Conservation (phyloP, 352 stramenopile genomes). For the Saprolegnia diclina region DNA sequence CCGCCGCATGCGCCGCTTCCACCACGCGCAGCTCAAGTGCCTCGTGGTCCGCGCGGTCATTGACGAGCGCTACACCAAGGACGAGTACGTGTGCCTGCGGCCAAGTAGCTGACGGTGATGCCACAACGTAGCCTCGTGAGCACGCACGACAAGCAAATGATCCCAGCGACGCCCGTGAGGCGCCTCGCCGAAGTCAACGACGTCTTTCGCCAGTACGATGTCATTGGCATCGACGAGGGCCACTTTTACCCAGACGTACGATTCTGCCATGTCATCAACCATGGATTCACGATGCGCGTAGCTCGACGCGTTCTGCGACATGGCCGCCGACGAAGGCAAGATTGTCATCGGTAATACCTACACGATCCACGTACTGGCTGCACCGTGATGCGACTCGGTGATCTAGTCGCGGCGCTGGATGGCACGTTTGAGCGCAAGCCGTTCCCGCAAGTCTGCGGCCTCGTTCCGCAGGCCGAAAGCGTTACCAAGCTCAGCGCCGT, state of each 20-base stretch:
- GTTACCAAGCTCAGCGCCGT: constrained; percentile 83
- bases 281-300: constrained; percentile 24
- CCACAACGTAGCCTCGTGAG: constrained; percentile 48
- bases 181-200: constrained; percentile 48
- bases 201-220: constrained; percentile 59
- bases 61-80: constrained; percentile 65
- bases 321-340: constrained; percentile 62
- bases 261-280: not conserved
- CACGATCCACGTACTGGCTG: not conserved
- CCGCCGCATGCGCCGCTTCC: constrained; percentile 69
- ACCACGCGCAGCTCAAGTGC: constrained; percentile 69
- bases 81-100: constrained; percentile 19
- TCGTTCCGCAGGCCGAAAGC: constrained; percentile 67
- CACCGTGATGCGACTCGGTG: not conserved
- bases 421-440: constrained; percentile 76
- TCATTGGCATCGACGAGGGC: constrained; percentile 82
- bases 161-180: constrained; percentile 57
- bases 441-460: constrained; percentile 62
- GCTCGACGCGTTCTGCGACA: constrained; percentile 69
- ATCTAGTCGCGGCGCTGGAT: constrained; percentile 52
- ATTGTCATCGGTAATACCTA: constrained; percentile 65
- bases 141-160: constrained; percentile 72
- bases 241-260: constrained; percentile 81
- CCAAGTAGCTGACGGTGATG: not conserved
- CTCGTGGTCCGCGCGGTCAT: constrained; percentile 80